Evolutionary conservation across 768 basidiomycete species (phyloP), one percentile per base, ranked within the genome.

Genomic region (Myochromella boudieri): DNA sequence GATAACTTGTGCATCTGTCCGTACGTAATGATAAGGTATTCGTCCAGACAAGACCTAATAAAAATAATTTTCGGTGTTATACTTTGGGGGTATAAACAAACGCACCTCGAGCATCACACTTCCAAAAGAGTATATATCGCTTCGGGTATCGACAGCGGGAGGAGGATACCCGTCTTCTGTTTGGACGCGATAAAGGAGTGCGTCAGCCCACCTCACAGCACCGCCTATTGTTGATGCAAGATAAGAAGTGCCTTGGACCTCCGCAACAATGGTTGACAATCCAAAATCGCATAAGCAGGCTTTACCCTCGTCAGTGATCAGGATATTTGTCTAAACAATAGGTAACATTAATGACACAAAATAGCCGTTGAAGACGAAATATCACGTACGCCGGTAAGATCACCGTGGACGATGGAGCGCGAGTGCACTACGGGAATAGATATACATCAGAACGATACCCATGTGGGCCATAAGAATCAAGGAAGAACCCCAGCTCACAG

Each of bases 261-360:
- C 66, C 1, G 59, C 60, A 26, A 65, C 51, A 41, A 77, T 60
- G 18, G 59, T 67, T 2, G 75, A 78, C 2, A 78, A 53, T 3
- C 77, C 76, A 43, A 78, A 77, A 48, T 78, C 76, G 24, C 67
- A 65, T 6, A 80, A 56, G 21, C 68, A 68, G 1, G 70, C 75
- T 24, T 68, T 68, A 17, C 70, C 68, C 14, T 69, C 59, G 33
- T 61, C 62, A 44, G 72, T 60, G 26, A 80, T 65, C 4, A 79
- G 68, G 37, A 80, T 61, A 39, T 80, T 80, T 0, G 74, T 66
- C 75, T 76, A 59, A 3, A 14, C 11, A 31, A 12, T 36, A 39
- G n/a, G 53, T 55, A 8, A 60, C 43, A 21, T 25, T 6, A n/a
- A n/a, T 34, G 6, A 45, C 6, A 40, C 22, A 18, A 5, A 15